Evolutionary conservation across 2,329 filamentous ascomycete genomes (phyloP).

Genomic region (Keithomyces neogunnii): DNA sequence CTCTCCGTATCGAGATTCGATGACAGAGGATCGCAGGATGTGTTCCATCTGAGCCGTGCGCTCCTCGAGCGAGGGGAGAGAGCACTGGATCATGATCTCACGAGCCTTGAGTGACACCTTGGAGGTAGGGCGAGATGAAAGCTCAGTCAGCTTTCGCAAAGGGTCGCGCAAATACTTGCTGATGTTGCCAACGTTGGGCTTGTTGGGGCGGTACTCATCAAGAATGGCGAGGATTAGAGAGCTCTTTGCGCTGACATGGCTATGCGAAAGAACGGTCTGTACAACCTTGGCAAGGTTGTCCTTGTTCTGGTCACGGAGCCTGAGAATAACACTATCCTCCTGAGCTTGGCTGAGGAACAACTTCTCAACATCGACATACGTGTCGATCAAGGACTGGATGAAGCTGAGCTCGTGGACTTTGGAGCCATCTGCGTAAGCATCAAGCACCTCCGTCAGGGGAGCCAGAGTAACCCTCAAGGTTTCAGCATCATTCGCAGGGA

Average conservation of each 20-base stretch:
- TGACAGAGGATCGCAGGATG: slow-evolving; percentile 88
- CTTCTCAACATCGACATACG: slow-evolving; percentile 76
- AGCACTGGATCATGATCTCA: slow-evolving; percentile 95
- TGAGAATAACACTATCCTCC: slow-evolving; percentile 89
- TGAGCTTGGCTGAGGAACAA: slow-evolving; percentile 83
- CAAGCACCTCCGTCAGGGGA: slow-evolving; percentile 70
- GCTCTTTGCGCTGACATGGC: slow-evolving; percentile 87
- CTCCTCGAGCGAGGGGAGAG: slow-evolving; percentile 92
- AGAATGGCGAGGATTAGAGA: slow-evolving; percentile 85
- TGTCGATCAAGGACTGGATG: slow-evolving; percentile 68
- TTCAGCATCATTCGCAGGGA: slow-evolving; percentile 63
- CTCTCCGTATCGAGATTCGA: slow-evolving; percentile 96
- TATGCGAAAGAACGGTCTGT: slow-evolving; percentile 86
- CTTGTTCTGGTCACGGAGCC: slow-evolving; percentile 92
- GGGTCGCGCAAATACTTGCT: slow-evolving; percentile 78
- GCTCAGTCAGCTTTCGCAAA: slow-evolving; percentile 79
- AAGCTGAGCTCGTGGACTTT: slow-evolving; percentile 84
- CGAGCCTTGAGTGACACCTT: slow-evolving; percentile 97
- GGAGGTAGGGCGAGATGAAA: slow-evolving; percentile 69
- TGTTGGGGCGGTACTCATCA: slow-evolving; percentile 91
- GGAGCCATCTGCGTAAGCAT: slow-evolving; percentile 75
- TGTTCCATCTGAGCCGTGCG: slow-evolving; percentile 96
- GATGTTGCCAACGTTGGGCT: slow-evolving; percentile 79
- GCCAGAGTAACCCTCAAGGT: slow-evolving; percentile 64
- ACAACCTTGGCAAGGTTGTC: slow-evolving; percentile 81